Evolutionary conservation across 78 protist species (phyloP).

Genomic region (Polysphondylium violaceum): DNA sequence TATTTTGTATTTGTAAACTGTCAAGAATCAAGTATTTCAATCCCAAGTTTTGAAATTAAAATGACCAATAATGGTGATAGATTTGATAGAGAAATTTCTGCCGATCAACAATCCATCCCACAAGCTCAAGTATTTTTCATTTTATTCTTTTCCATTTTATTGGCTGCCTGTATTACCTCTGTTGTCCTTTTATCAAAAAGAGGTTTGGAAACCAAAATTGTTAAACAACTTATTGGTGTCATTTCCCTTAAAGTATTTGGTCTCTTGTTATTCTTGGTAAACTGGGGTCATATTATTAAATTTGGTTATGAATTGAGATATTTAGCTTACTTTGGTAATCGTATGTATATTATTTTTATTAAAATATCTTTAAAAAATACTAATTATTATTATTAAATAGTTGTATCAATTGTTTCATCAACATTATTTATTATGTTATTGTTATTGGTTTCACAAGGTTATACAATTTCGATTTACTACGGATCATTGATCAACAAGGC

Average conservation of each 20-base stretch:
- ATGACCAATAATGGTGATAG: conserved; percentile 32
- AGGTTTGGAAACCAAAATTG: conserved; percentile 20
- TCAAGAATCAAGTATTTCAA: background rate
- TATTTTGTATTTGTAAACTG: conserved; percentile 41
- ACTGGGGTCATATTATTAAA: conserved; percentile 24
- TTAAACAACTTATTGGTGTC: background rate
- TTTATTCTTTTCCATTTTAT: background rate
- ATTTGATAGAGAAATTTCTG: conserved; percentile 29
- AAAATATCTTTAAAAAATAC: background rate
- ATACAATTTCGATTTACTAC: conserved; percentile 53
- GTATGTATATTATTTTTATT: conserved; percentile 17
- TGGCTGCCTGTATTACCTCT: background rate
- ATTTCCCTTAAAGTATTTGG: conserved; percentile 4
- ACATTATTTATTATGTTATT: conserved; percentile 31
- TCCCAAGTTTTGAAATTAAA: background rate
- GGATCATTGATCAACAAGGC: conserved; percentile 9
- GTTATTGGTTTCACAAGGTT: conserved; percentile 57
- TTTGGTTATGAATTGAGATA: background rate
- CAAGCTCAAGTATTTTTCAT: conserved; percentile 49
- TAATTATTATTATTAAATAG: background rate
- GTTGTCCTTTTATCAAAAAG: conserved; percentile 2
- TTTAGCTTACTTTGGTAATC: conserved; percentile 32
- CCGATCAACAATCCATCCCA: conserved; percentile 60
- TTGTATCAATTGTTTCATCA: background rate
- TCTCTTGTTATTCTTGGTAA: conserved; percentile 9